phyloP scores from a whole-genome alignment of 208 protist species.

The Trypanosoma congolense region DNA sequence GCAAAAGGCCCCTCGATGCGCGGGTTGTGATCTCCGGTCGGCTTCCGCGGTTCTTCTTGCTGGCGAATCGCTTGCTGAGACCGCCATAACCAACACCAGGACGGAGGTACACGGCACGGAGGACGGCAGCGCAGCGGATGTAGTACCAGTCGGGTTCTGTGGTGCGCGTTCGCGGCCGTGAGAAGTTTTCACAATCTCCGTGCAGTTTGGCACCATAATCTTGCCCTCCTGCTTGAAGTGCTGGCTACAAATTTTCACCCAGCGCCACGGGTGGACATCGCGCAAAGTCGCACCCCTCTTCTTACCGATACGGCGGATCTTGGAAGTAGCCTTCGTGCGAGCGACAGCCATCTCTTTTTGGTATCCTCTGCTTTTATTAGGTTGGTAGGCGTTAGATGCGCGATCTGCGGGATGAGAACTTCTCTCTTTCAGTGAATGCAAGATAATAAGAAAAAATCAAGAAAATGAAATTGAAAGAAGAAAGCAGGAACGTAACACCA shows the following conservation, averaged over 20 bases:
- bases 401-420: slow-evolving; percentile 11
- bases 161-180: slow-evolving; percentile 94
- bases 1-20: slow-evolving; percentile 85
- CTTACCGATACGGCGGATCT: slow-evolving; percentile 87
- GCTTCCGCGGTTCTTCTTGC: slow-evolving; percentile 86
- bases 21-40: slow-evolving; percentile 83
- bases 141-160: slow-evolving; percentile 98
- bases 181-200: slow-evolving; percentile 96
- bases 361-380: not conserved
- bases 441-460: too few relatives aligned
- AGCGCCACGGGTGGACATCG: slow-evolving; percentile 94
- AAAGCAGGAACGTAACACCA: too few relatives aligned
- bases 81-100: slow-evolving; percentile 91
- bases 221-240: slow-evolving; percentile 96
- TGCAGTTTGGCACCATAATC: slow-evolving; percentile 93
- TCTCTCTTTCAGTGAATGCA: slow-evolving; percentile 14
- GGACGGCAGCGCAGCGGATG: slow-evolving; percentile 94
- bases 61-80: slow-evolving; percentile 92
- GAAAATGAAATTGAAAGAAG: too few relatives aligned
- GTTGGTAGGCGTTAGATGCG: not conserved
- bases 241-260: slow-evolving; percentile 92
- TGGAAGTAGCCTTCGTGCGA: slow-evolving; percentile 29
- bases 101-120: slow-evolving; percentile 96
- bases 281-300: slow-evolving; percentile 89
- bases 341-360: slow-evolving; percentile 17